Evolutionary conservation across 2,329 filamentous ascomycete species (phyloP), one percentile per base, ranked within the genome.

Genomic region (Claviceps sp.): DNA sequence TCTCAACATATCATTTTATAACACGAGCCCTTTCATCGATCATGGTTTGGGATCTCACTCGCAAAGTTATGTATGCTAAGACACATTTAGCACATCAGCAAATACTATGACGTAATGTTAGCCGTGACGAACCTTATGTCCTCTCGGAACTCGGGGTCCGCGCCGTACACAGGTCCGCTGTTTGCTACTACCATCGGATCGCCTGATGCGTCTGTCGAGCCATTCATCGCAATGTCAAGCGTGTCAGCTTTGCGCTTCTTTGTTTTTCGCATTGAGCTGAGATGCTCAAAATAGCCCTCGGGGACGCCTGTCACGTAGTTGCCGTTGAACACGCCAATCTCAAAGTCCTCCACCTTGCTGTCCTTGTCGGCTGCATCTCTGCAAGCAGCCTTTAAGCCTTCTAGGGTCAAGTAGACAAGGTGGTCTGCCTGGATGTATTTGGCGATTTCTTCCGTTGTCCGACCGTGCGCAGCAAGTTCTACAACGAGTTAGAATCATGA

Each of bases 321-420:
- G 46, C 91, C 91, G 62, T 83, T 89, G 71, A 97, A 96, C 8
- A 96, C 90, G 51, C 91, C 90, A 2, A 94, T 82, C 64, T 97
- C 91, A 58, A 96, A 96, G 52, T 84, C 73, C 8, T 73, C 73
- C 60, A 78, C 64, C 39, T 68, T 65, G 38, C 72, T 70, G 55
- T 77, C 69, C 52, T 77, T 70, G 49, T 52, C 47, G 5, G 81
- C 82, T 4, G 87, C 77, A 58, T 89, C 82, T 1, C 82, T 77
- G 62, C 90, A 96, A 0, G 89, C 82, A 34, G 76, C 80, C 62
- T 85, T 84, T n/a, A 97, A 74, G 40, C 48, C 52, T 5, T 47
- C 45, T 13, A 47, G 30, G 6, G 48, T 53, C 38, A 48, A 19
- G 19, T 61, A 76, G 17, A 57, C 48, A 7, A 57, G 45, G 4